A percentile compares a stretch with the other conserved stretches of the same genome.
These are phyloP conservation scores for Erodium texanum DNA, from an alignment of 441 rosid genomes.

Conservation along the genomic window DNA sequence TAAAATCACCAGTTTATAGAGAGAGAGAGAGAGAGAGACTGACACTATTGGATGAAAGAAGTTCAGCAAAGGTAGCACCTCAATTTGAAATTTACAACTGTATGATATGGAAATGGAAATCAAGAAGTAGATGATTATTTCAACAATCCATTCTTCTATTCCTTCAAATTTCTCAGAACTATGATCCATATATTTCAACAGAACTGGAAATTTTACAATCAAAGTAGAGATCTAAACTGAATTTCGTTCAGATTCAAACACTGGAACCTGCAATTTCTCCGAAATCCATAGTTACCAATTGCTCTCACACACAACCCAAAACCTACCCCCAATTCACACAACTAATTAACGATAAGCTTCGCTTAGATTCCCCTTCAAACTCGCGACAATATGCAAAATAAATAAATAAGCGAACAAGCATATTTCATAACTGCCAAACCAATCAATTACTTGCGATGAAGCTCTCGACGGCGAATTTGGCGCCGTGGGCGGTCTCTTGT, in stretches of 20 bases:
- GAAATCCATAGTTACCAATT: not conserved
- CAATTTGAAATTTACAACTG: not conserved
- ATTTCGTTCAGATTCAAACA: slow-evolving; percentile 1
- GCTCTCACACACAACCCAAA: not conserved
- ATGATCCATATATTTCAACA: not conserved
- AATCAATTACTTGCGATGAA: not conserved
- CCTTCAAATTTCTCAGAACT: not conserved
- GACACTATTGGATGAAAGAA: not conserved
- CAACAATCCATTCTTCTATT: not conserved
- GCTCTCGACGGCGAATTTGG: slow-evolving; percentile 7
- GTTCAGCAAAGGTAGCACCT: not conserved
- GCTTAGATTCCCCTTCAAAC: not conserved
- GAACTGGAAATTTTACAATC: not conserved
- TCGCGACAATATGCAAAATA: not conserved
- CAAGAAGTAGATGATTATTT: not conserved
- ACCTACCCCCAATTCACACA: slow-evolving; percentile 1
- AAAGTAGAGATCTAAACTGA: slow-evolving; percentile 2
- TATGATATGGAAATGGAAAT: not conserved
- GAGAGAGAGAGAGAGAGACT: not conserved
- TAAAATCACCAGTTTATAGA: not conserved
- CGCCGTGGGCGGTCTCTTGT: not conserved
- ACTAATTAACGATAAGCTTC: not conserved
- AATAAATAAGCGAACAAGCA: not conserved
- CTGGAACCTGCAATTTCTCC: not conserved
- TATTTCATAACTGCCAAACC: not conserved